Percentiles rank a stretch among this genome's conserved stretches.
These are phyloP conservation scores for Silene coronaria DNA, from an alignment of 179 eudicot genomes.

Conservation along the genomic window DNA sequence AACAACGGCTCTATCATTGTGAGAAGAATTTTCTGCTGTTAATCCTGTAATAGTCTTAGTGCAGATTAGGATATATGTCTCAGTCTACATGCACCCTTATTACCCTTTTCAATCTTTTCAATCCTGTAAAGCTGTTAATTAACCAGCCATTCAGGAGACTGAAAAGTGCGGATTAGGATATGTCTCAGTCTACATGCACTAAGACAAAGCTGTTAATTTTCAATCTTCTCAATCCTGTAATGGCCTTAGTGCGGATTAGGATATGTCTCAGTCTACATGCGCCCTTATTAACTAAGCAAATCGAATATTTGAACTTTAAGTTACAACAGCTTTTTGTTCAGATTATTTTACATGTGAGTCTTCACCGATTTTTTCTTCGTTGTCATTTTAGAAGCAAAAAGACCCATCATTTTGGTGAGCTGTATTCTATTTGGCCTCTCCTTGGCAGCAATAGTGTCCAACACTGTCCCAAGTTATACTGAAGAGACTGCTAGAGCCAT, in stretches of 20 bases:
- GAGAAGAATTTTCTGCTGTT: neutral
- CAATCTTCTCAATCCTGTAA: too few species aligned
- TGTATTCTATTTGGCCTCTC: constrained; percentile 61
- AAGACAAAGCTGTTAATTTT: too few species aligned
- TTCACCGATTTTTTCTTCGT: neutral
- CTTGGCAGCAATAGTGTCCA: constrained; percentile 49
- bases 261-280: neutral
- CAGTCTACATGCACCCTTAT: too few species aligned
- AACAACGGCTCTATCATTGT: neutral
- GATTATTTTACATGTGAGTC: neutral
- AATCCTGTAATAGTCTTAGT: too few species aligned
- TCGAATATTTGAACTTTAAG: neutral
- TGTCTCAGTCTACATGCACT: too few species aligned
- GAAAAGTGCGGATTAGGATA: neutral
- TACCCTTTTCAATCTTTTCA: too few species aligned
- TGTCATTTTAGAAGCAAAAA: constrained; percentile 58
- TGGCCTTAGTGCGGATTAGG: neutral
- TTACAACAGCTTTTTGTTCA: neutral
- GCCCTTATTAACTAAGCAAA: neutral
- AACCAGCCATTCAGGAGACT: too few species aligned
- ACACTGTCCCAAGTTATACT: constrained; percentile 61
- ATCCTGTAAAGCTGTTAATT: too few species aligned
- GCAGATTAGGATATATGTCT: too few species aligned
- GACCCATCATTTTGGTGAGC: constrained; percentile 41
- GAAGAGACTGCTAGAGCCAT: constrained; percentile 80